Base-by-base conservation (phyloP, 1,139 yeast species). In the Zygosaccharomyces sapae region DNA sequence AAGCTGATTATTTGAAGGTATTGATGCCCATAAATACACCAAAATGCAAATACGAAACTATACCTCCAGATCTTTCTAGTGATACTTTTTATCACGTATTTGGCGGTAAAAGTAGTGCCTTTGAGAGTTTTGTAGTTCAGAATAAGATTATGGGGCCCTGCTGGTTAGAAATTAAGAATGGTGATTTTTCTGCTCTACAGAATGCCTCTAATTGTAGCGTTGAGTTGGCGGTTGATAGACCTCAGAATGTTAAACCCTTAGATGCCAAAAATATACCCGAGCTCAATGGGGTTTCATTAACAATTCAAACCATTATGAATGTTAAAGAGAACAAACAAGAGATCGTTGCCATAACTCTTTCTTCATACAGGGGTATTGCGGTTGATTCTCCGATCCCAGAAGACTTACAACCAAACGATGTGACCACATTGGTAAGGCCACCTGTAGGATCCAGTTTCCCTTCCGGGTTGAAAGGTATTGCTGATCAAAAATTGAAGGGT, bases 121-220 rank as follows among this genome's bases (percentile, higher is more conserved):
- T 92, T 67, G 98, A 92, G 69, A 77, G 88, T 10, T 88, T 92
- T 68, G 95, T 88, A 9, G 63, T 89, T 27, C 87, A 85, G 63
- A 77, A 86, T 57, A 82, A 84, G 55, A 75, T 92, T 37, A 89
- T 88, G 96, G 99, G 99, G 4, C 99, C 99, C 1, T 89, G 98
- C 63, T 92, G 98, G 98, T 71, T 92, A 45, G 84, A 84, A 46
- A 73, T 94, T 43, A 71, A 75, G 37, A 73, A 77, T 42, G 84
- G 84, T 40, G 80, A 83, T 55, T 85, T 86, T 56, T 66, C 69
- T 18, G 66, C 80, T 1, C 70, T 83, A 49, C 76, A 72, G 49
- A 84, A 84, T 58, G 76, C 87, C 1, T 83, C 96, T 0, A 95
- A 90, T 72, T 86, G 96, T 69, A 79, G 79, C 50, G 76, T 86